These are phyloP conservation scores for Populus davidiana DNA, from an alignment of 345 rosid species.

Conservation along the genomic window DNA sequence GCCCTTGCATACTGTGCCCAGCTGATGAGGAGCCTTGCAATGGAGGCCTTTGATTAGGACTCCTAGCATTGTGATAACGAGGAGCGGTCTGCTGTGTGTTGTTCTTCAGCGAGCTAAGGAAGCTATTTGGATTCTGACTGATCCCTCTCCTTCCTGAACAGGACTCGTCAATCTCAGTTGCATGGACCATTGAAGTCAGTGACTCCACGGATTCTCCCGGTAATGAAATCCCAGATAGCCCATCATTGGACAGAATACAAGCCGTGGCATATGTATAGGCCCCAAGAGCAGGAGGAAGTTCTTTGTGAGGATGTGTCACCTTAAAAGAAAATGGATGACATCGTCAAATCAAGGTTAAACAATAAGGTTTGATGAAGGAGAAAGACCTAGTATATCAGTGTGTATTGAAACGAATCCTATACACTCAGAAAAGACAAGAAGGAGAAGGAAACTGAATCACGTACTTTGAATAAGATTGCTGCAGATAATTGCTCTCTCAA, in stretches of 20 bases:
- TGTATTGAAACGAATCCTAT: not conserved
- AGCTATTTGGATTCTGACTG: constrained; percentile 15
- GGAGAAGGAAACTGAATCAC: not conserved
- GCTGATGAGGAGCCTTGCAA: constrained; percentile 13
- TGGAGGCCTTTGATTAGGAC: constrained; percentile 4
- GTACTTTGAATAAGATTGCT: constrained; percentile 71
- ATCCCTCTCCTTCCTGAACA: constrained; percentile 9
- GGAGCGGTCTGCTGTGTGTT: not conserved
- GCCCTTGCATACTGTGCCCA: constrained; percentile 13
- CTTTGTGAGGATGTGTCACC: constrained; percentile 59
- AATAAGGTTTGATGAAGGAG: not conserved
- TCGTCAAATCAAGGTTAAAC: not conserved
- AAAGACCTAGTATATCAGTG: not conserved
- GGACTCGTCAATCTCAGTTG: constrained; percentile 36
- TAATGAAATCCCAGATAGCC: constrained; percentile 44
- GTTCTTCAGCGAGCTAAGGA: constrained; percentile 23
- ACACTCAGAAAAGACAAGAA: not conserved
- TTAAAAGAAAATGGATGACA: constrained; percentile 31
- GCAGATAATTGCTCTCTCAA: constrained; percentile 72
- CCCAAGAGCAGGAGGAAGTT: constrained; percentile 62
- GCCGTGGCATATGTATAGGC: constrained; percentile 61
- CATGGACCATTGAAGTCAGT: constrained; percentile 43
- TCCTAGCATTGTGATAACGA: not conserved
- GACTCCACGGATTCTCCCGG: constrained; percentile 38
- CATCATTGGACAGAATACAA: constrained; percentile 59